phyloP scores from a whole-genome alignment of 805 yeast genomes.

The Sporopachydermia quercuum region DNA sequence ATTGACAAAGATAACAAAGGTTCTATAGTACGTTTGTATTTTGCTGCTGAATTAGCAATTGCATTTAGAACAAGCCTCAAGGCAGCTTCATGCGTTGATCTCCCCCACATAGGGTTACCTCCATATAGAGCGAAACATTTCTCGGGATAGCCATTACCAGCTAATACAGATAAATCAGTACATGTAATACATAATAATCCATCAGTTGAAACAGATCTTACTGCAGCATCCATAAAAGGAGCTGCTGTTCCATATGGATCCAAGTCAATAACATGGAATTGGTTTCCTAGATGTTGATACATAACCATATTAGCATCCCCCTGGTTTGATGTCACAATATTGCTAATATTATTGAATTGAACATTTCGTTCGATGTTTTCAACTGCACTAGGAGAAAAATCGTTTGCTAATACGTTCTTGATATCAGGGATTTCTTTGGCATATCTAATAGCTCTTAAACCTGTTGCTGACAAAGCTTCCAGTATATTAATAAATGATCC shows the following conservation, averaged over 20 bases:
- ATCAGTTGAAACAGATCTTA: conserved; percentile 69
- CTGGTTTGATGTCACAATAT: conserved; percentile 47
- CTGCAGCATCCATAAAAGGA: conserved; percentile 87
- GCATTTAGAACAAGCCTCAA: conserved; percentile 66
- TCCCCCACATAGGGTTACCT: conserved; percentile 76
- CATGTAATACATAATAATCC: conserved; percentile 87
- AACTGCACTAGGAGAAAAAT: conserved; percentile 75
- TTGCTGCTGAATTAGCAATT: conserved; percentile 75
- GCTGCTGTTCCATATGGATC: conserved; percentile 98
- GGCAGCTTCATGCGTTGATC: conserved; percentile 88
- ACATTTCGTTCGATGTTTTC: conserved; percentile 61
- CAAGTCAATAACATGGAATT: conserved; percentile 76
- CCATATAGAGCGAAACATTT: conserved; percentile 93
- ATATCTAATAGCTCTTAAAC: conserved; percentile 84
- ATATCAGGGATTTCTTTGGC: conserved; percentile 81
- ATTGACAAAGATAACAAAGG: conserved; percentile 78
- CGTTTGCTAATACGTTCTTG: conserved; percentile 73
- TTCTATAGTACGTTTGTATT: conserved; percentile 73
- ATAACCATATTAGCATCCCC: conserved; percentile 89
- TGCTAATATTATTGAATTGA: conserved; percentile 42
- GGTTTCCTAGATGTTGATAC: conserved; percentile 30
- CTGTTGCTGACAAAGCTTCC: conserved; percentile 92
- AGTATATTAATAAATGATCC: conserved; percentile 48
- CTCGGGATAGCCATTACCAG: conserved; percentile 94
- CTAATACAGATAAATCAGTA: conserved; percentile 89